Conservation (phyloP, 2,329 filamentous ascomycete species). For the Fusarium haematococcum region DNA sequence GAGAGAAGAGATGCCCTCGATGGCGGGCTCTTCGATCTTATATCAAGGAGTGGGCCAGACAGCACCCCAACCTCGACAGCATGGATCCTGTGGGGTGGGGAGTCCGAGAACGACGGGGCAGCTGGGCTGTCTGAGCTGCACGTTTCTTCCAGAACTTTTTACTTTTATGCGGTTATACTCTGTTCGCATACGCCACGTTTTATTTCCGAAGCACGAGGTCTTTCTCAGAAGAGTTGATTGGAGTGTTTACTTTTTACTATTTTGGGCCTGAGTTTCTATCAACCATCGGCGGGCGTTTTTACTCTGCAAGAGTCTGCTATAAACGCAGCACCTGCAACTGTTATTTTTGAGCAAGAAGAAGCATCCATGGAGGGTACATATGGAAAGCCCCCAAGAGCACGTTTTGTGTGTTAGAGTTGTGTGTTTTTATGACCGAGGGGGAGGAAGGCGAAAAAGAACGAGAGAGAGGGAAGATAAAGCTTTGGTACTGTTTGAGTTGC, state of each 20-base stretch:
- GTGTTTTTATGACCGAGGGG: background rate
- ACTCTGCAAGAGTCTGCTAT: slow-evolving; percentile 9
- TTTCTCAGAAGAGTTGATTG: background rate
- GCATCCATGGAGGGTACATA: slow-evolving; percentile 29
- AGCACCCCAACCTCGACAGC: slow-evolving; percentile 80
- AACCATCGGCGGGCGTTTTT: slow-evolving; percentile 36
- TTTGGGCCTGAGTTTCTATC: slow-evolving; percentile 9
- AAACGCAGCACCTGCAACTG: slow-evolving; percentile 12
- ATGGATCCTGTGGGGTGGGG: slow-evolving; percentile 75
- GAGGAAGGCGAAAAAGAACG: background rate
- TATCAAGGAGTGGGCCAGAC: slow-evolving; percentile 88
- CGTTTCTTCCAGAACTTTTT: background rate
- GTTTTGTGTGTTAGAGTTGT: slow-evolving; percentile 1
- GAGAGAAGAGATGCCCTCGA: slow-evolving; percentile 70
- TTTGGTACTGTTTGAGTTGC: slow-evolving; percentile 1
- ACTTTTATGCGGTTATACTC: slow-evolving; percentile 1
- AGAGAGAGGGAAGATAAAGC: slow-evolving; percentile 8
- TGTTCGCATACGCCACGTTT: slow-evolving; percentile 1
- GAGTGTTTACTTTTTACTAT: background rate
- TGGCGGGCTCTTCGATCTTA: slow-evolving; percentile 89
- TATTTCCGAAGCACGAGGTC: background rate
- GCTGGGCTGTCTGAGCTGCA: slow-evolving; percentile 73
- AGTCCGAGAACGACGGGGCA: slow-evolving; percentile 73
- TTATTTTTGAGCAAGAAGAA: slow-evolving; percentile 12
- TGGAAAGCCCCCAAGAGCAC: slow-evolving; percentile 21